Evolutionary conservation across 2,329 filamentous ascomycete genomes (phyloP).

Genomic region (Pestalotiopsis sp.): DNA sequence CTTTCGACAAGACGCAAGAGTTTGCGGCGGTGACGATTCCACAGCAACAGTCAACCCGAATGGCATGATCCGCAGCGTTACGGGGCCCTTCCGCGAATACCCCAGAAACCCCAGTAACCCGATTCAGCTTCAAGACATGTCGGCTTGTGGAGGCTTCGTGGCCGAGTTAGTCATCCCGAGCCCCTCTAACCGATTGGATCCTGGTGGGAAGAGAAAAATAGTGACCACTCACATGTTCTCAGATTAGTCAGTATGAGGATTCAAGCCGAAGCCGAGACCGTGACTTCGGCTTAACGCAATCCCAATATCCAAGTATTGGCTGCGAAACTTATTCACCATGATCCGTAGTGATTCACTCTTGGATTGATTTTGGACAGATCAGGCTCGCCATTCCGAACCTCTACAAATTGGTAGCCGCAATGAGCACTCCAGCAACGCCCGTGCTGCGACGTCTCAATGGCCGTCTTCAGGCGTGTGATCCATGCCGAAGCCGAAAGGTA

Average conservation of each 20-base stretch:
- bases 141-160: background rate
- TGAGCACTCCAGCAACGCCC: background rate
- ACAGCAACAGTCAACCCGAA: background rate
- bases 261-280: constrained; percentile 1
- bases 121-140: background rate
- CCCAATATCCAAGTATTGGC: background rate
- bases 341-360: background rate
- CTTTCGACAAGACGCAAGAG: no score
- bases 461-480: constrained; percentile 16
- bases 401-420: background rate
- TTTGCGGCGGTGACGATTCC: no score
- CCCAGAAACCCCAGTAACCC: background rate
- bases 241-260: background rate
- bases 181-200: background rate
- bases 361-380: background rate
- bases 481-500: constrained; percentile 16
- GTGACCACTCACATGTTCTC: background rate
- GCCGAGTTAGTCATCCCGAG: background rate
- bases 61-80: background rate
- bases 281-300: background rate
- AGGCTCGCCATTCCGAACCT: background rate
- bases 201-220: background rate
- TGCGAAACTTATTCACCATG: background rate
- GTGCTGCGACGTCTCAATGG: constrained; percentile 14
- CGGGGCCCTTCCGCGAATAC: background rate